Evolutionary conservation across 23 red algal species (phyloP), one percentile per base, ranked within the genome.

Genomic region (Gracilaria gracilis): DNA sequence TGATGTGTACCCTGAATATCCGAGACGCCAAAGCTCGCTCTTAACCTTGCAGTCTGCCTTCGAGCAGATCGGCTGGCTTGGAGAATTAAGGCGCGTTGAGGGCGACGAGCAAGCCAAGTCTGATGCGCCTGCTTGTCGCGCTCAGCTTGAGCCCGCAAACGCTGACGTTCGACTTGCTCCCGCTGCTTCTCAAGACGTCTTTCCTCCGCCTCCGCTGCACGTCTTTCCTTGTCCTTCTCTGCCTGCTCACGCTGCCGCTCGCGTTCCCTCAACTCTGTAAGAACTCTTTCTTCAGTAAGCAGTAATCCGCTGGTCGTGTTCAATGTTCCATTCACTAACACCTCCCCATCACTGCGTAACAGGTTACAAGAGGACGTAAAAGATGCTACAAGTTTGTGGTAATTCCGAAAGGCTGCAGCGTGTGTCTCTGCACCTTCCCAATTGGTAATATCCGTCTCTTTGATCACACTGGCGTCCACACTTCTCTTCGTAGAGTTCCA

Each of bases 271-370:
- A n/a, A n/a, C n/a, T n/a, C n/a, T n/a, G n/a, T n/a, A 0, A 57
- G 1, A 53, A 54, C 14, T 34, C 54, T 33, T 0, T 81, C 21
- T 57, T 53, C 47, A 0, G 46, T 57, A 24, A 81, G 76, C 54
- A 81, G 47, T 12, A 81, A 81, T 57, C 76, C 76, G 54, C 76
- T 81, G 21, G 76, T 81, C 25, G 25, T 77, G 54, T 57, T 81
- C 21, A 81, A 50, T 24, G 47, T 47, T 33, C 76, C 76, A 81
- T 34, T 81, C 5, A 57, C 47, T 81, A 55, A 53, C 47, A 81
- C 25, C 35, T 81, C 76, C 25, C 25, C 36, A 81, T 59, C 76
- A 55, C 1, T 57, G 24, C 42, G 76, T 29, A 81, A 57, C n/a
- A n/a, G n/a, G n/a, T n/a, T n/a, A n/a, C n/a, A n/a, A n/a, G n/a